Evolutionary conservation across 1,139 yeast species (phyloP), one percentile per base, ranked within the genome.

Genomic region (Kurtzmaniella quercitrusa): DNA sequence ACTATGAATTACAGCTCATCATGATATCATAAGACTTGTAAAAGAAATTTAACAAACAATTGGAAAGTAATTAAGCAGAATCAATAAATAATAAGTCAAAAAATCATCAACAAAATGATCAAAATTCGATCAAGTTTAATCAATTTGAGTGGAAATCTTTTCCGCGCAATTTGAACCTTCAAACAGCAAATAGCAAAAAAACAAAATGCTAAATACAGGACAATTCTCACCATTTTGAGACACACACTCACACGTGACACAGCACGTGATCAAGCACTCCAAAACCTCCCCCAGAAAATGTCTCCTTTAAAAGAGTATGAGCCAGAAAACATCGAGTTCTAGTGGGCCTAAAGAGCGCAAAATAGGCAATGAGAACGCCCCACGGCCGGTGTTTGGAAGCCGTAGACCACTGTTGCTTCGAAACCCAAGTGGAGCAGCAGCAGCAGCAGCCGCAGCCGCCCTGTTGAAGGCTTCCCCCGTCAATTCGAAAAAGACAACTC

Each of bases 391-490:
- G 6, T 19, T 20, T 11, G 26, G 37, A 5, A 17, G 45, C 6
- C 46, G 62, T 36, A 49, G 57, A 36, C 61, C 62, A 1, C 50
- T 60, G 23, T 42, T 58, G 39, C 44, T 57, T n/a, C 47, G 60
- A 28, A 55, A 47, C 41, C 56, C 54, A 3, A 48, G 47, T 36
- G 43, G 43, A 41, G 41, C 42, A 2, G 39, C 47, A 9, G 32
- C 45, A n/a, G 45, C 42, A 15, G 36, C 46, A 9, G 39, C 50
- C 6, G 37, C 22, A 23, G 46, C 38, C 15, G 42, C 40, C 17
- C 22, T 26, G 8, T 23, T 15, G 12, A 39, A 35, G 12, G 12
- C 37, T 19, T n/a, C 26, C 9, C 37, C 37, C 20, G 12, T 59
- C 1, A 60, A 54, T 40, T 49, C 53, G 16, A 34, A 34, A n/a